Percentiles rank a stretch among this genome's conserved stretches.
Evolutionary conservation across 2,329 filamentous ascomycete species (phyloP).

Genomic region (Fusarium newnesense): DNA sequence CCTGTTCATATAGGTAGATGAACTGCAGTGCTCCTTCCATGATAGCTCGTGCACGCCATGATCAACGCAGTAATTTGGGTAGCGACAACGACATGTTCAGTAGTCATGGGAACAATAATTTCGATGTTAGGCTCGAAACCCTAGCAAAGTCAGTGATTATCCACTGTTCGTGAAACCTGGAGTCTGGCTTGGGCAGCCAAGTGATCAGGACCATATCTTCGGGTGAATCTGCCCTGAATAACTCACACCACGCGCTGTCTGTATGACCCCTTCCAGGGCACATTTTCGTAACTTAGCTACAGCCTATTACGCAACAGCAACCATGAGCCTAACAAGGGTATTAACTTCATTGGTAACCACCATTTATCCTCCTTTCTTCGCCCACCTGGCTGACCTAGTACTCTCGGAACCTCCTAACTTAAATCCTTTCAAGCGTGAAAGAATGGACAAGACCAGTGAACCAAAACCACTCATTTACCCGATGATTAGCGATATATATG

Average conservation of each 20-base stretch:
- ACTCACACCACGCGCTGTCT: not conserved
- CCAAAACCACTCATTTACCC: too few species aligned
- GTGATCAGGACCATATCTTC: not conserved
- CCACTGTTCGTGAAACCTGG: not conserved
- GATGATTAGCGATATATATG: too few species aligned
- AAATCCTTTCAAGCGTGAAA: too few species aligned
- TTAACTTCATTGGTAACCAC: too few species aligned
- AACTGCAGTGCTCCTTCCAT: not conserved
- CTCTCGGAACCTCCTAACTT: too few species aligned
- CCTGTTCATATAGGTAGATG: not conserved
- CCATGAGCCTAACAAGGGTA: too few species aligned
- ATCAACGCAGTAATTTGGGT: not conserved
- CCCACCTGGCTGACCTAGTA: too few species aligned
- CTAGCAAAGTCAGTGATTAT: not conserved
- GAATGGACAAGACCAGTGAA: too few species aligned
- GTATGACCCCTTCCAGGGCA: not conserved
- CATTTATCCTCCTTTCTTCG: too few species aligned
- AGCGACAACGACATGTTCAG: not conserved
- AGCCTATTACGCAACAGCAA: too few species aligned
- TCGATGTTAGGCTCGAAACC: not conserved
- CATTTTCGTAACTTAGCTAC: not conserved
- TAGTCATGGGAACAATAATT: not conserved
- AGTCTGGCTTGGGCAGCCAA: too few species aligned
- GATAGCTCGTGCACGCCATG: accelerated
- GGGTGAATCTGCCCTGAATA: too few species aligned